These are phyloP conservation scores for Claviceps africana DNA, from an alignment of 2,329 filamentous ascomycete genomes.

Conservation along the genomic window DNA sequence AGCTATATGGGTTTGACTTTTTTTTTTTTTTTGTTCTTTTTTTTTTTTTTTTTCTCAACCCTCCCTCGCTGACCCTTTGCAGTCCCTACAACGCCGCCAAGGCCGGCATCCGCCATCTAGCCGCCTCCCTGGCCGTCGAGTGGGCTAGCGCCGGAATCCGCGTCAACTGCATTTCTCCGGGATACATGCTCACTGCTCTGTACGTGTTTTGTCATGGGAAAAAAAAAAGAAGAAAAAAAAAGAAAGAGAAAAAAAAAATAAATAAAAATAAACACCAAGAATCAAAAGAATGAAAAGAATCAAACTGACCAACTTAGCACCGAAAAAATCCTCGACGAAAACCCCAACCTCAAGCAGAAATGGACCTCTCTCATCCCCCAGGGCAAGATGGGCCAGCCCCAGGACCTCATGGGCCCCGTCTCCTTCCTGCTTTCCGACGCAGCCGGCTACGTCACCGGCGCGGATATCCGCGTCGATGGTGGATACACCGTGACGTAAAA, in stretches of 20 bases:
- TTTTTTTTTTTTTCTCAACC: background rate
- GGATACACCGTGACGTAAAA: constrained; percentile 69
- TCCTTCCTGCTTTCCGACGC: constrained; percentile 76
- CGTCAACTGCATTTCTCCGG: constrained; percentile 89
- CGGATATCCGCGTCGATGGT: constrained; percentile 70
- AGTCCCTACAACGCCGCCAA: constrained; percentile 85
- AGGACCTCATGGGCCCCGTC: constrained; percentile 87
- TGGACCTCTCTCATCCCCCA: constrained; percentile 89
- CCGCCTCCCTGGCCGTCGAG: constrained; percentile 78
- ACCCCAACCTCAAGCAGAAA: constrained; percentile 75
- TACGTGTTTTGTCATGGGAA: constrained; percentile 40
- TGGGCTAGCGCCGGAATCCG: constrained; percentile 81
- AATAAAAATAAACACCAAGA: background rate
- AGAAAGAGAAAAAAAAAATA: background rate
- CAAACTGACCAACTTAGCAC: too few relatives aligned
- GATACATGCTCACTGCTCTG: constrained; percentile 93
- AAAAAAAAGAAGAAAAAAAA: too few relatives aligned
- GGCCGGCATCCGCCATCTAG: constrained; percentile 79
- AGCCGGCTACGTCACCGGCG: constrained; percentile 55
- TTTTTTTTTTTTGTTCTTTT: too few relatives aligned
- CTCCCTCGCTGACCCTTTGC: too few relatives aligned
- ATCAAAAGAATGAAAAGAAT: too few relatives aligned
- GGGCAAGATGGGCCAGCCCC: constrained; percentile 83
- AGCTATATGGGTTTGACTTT: too few relatives aligned
- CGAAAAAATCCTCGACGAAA: constrained; percentile 86